Conservation (phyloP, 208 protist species). For the Willaertia magna region DNA sequence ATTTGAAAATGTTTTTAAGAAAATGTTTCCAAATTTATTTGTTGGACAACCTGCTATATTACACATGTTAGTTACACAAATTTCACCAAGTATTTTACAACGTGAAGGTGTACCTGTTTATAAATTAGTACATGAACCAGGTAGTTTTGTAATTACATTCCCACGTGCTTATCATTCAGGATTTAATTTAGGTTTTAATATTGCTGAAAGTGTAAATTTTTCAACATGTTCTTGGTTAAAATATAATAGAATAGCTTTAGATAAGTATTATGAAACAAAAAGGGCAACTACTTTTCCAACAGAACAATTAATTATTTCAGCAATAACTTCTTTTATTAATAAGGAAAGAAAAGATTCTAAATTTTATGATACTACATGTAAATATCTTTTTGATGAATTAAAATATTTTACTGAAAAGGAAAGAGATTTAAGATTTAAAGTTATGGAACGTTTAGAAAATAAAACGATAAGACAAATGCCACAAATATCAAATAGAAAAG, state of each 20-base stretch:
- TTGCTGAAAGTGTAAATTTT: constrained; percentile 57
- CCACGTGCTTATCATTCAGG: constrained; percentile 51
- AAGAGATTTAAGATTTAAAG: background rate
- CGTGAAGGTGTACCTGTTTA: constrained; percentile 28
- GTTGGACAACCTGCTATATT: constrained; percentile 41
- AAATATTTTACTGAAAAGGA: background rate
- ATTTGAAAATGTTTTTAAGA: constrained; percentile 38
- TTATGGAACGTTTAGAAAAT: background rate
- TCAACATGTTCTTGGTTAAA: constrained; percentile 37
- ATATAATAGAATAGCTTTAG: constrained; percentile 16
- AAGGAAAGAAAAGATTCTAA: background rate
- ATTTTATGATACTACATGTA: background rate
- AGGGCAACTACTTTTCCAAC: background rate
- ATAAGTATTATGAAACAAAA: background rate
- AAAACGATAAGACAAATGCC: background rate
- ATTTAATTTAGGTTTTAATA: constrained; percentile 54
- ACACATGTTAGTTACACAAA: constrained; percentile 38
- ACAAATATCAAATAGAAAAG: background rate
- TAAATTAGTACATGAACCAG: constrained; percentile 27
- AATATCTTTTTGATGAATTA: background rate
- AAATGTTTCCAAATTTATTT: constrained; percentile 25
- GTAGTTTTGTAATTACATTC: constrained; percentile 52
- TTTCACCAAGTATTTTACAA: constrained; percentile 26
- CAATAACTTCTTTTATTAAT: background rate
- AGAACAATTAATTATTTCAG: background rate